Evolutionary conservation across 192 early-diverging fungal genomes (phyloP).

Genomic region (Coemansia sp.): DNA sequence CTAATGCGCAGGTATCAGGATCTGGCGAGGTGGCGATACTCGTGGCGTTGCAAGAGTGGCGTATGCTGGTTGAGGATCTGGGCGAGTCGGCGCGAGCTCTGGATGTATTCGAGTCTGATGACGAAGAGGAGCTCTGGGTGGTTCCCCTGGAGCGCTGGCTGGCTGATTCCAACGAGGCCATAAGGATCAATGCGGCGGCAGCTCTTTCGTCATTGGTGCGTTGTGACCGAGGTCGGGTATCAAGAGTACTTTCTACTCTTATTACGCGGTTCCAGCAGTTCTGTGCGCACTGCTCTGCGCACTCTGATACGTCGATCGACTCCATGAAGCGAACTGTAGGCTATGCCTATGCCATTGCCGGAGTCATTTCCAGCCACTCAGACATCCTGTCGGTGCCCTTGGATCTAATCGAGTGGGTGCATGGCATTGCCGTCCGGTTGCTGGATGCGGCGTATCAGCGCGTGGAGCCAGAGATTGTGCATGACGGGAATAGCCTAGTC

Average conservation of each 20-base stretch:
- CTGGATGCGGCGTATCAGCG: constrained; percentile 57
- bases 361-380: constrained; percentile 46
- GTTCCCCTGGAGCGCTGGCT: constrained; percentile 72
- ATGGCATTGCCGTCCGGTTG: constrained; percentile 72
- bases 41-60: constrained; percentile 71
- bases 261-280: constrained; percentile 73
- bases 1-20: neutral
- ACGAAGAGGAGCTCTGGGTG: constrained; percentile 3
- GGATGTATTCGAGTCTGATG: neutral
- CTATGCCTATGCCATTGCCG: constrained; percentile 65
- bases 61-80: constrained; percentile 69
- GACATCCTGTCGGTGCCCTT: constrained; percentile 53
- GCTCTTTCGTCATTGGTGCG: constrained; percentile 67
- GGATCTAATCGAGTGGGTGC: constrained; percentile 75
- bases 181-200: constrained; percentile 73
- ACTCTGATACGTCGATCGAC: constrained; percentile 37
- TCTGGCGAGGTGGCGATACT: constrained; percentile 61
- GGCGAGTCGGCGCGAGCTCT: constrained; percentile 44
- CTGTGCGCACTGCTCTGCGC: constrained; percentile 58
- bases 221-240: constrained; percentile 43
- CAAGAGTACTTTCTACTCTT: constrained; percentile 63
- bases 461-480: constrained; percentile 17
- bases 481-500: neutral
- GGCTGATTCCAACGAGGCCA: constrained; percentile 63
- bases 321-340: constrained; percentile 58